These are phyloP conservation scores for Alternaria brassicicola DNA, from an alignment of 2,329 filamentous ascomycete genomes.

Conservation along the genomic window DNA sequence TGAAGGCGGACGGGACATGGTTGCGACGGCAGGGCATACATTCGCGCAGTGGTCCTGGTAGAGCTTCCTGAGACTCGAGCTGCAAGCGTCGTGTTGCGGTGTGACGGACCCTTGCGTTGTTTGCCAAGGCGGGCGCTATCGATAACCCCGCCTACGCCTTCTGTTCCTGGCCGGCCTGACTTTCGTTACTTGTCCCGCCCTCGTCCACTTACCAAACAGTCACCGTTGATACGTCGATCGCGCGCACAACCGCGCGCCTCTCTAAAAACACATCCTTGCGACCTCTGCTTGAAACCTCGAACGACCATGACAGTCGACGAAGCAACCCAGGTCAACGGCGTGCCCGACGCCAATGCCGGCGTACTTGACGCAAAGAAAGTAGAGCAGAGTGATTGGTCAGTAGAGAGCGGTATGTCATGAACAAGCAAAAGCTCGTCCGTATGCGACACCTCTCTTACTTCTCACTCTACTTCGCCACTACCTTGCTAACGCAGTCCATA, in stretches of 20 bases:
- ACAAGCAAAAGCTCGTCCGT: slow-evolving; percentile 32
- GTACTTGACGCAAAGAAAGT: slow-evolving; percentile 39
- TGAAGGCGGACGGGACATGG: slow-evolving; percentile 40
- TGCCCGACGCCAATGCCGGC: slow-evolving; percentile 45
- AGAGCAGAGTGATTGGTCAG: slow-evolving; percentile 46
- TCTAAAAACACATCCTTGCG: neutral
- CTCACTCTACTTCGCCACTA: neutral
- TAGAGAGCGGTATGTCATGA: slow-evolving; percentile 54
- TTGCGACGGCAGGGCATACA: slow-evolving; percentile 3
- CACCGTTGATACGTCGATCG: neutral
- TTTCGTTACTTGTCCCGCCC: slow-evolving; percentile 9
- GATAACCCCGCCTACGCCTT: slow-evolving; percentile 53
- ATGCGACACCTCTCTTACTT: slow-evolving; percentile 37
- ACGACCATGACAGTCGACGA: slow-evolving; percentile 40
- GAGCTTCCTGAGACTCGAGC: neutral
- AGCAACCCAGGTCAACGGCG: slow-evolving; percentile 51
- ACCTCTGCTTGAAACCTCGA: slow-evolving; percentile 5
- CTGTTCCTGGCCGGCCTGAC: slow-evolving; percentile 31
- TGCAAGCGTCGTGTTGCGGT: slow-evolving; percentile 18
- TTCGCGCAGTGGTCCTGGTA: neutral
- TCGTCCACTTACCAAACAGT: slow-evolving; percentile 12
- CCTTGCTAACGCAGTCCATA: slow-evolving; percentile 29
- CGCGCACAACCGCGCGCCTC: neutral
- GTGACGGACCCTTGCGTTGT: slow-evolving; percentile 18
- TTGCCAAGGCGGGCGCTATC: slow-evolving; percentile 31